Evolutionary conservation across 768 basidiomycete species (phyloP).

Genomic region (Sarcodon aspratus): DNA sequence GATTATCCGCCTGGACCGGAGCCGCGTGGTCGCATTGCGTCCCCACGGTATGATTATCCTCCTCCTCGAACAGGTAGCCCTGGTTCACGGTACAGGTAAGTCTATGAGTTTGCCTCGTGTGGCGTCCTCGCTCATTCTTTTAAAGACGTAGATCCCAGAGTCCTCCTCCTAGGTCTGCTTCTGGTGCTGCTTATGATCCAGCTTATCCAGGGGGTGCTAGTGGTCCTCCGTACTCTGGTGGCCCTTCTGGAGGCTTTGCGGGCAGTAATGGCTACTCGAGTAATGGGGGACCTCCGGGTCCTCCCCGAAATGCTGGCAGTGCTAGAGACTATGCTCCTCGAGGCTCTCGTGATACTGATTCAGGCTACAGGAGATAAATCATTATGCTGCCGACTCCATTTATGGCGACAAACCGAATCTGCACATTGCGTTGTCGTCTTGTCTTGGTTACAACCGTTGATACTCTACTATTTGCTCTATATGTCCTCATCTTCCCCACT

Average conservation of each 20-base stretch:
- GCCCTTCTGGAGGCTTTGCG: constrained; percentile 22
- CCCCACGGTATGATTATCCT: constrained; percentile 24
- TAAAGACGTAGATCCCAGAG: constrained; percentile 65
- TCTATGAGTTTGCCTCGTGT: constrained; percentile 1
- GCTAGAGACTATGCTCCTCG: constrained; percentile 28
- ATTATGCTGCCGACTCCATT: too few relatives aligned
- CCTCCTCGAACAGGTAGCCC: constrained; percentile 32
- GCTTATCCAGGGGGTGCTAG: constrained; percentile 26
- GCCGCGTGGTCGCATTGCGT: constrained; percentile 25
- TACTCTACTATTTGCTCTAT: too few relatives aligned
- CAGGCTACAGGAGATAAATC: constrained; percentile 10
- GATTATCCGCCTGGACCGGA: constrained; percentile 46
- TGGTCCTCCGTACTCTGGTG: constrained; percentile 10
- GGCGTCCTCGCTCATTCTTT: neutral
- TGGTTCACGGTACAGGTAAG: constrained; percentile 25
- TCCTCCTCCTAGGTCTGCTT: constrained; percentile 39
- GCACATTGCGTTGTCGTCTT: too few relatives aligned
- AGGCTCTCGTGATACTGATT: constrained; percentile 21
- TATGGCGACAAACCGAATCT: too few relatives aligned
- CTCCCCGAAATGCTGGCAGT: constrained; percentile 18
- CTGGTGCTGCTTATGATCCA: constrained; percentile 35
- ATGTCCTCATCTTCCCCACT: too few relatives aligned
- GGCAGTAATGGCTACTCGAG: constrained; percentile 38
- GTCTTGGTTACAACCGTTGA: too few relatives aligned
- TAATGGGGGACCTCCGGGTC: constrained; percentile 18